Conservation (phyloP, 2,329 filamentous ascomycete species). For the Phialocephala subalpina region DNA sequence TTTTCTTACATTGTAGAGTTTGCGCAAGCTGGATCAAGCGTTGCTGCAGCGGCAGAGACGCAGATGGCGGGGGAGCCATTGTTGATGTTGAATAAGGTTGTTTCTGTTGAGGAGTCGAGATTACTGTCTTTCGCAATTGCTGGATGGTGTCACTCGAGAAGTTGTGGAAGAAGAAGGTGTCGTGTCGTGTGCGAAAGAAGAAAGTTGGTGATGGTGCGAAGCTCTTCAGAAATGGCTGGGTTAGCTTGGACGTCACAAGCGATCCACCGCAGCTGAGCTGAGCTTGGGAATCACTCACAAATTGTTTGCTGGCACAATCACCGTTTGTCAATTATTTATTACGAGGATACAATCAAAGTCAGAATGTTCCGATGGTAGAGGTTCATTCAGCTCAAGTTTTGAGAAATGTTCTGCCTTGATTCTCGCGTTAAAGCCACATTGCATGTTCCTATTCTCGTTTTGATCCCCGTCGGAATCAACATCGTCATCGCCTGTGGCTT, state of each 20-base stretch:
- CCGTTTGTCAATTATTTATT: not conserved
- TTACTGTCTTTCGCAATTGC: slow-evolving; percentile 12
- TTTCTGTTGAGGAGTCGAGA: slow-evolving; percentile 8
- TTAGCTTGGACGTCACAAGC: slow-evolving; percentile 21
- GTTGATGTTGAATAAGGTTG: slow-evolving; percentile 20
- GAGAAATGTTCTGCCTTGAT: slow-evolving; percentile 28
- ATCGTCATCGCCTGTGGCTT: slow-evolving; percentile 33
- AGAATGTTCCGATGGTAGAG: not conserved
- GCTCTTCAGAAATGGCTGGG: slow-evolving; percentile 17
- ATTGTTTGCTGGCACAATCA: not conserved
- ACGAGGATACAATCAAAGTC: slow-evolving; percentile 8
- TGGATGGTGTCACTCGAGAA: not conserved
- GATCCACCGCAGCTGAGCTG: slow-evolving; percentile 14
- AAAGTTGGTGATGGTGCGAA: slow-evolving; percentile 27
- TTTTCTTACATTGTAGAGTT: slow-evolving; percentile 86
- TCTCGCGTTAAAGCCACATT: slow-evolving; percentile 31
- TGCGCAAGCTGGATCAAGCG: slow-evolving; percentile 81
- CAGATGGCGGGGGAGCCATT: slow-evolving; percentile 46
- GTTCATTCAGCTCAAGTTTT: slow-evolving; percentile 1
- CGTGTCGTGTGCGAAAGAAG: slow-evolving; percentile 24
- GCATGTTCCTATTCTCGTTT: slow-evolving; percentile 21
- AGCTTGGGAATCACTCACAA: slow-evolving; percentile 11
- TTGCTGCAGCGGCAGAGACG: slow-evolving; percentile 45
- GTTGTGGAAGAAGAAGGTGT: not conserved
- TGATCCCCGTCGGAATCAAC: slow-evolving; percentile 1